phyloP scores from a whole-genome alignment of 306 rosid genomes.

The Oemleria cerasiformis region DNA sequence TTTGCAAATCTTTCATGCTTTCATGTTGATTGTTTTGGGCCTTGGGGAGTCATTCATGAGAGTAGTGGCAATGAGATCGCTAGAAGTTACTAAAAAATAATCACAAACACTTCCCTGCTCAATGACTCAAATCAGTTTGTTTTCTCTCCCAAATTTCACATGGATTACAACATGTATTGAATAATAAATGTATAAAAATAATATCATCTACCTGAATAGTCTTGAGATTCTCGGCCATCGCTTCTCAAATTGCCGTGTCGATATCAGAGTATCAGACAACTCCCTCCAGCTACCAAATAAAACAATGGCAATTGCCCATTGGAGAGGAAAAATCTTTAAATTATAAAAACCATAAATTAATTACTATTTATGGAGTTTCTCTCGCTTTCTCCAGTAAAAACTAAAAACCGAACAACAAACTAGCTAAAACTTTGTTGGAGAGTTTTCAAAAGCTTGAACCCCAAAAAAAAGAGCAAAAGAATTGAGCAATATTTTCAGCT shows the following conservation, averaged over 20 bases:
- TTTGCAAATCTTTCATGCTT: neutral
- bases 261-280: neutral
- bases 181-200: too few species aligned
- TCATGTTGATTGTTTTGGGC: neutral
- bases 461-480: neutral
- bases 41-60: too few species aligned
- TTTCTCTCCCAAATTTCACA: neutral
- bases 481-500: neutral
- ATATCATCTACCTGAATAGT: neutral
- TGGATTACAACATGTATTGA: neutral
- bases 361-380: neutral
- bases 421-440: constrained; percentile 3
- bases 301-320: neutral
- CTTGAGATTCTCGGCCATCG: neutral
- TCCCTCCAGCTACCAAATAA: neutral
- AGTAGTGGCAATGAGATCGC: neutral
- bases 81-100: too few species aligned
- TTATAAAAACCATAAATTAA: neutral
- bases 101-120: neutral
- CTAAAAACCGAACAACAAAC: neutral
- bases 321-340: neutral
- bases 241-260: neutral
- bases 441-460: constrained; percentile 7
- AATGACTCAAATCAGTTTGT: neutral
- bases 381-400: neutral